Conservation (phyloP, 768 basidiomycete genomes). For the Scleroderma bovista region DNA sequence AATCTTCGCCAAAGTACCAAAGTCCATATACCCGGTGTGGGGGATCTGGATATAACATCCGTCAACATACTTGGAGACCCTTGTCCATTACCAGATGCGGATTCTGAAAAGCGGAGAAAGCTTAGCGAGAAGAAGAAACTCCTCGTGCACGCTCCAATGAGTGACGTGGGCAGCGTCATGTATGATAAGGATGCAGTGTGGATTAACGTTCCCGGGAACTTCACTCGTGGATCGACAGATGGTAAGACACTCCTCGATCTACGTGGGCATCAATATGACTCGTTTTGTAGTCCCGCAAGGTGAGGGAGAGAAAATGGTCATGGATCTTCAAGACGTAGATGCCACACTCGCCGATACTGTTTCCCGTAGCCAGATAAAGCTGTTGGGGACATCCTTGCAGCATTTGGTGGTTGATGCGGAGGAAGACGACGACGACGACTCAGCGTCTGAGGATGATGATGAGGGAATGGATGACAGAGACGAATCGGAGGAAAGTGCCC, state of each 20-base stretch:
- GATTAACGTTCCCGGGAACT: conserved; percentile 95
- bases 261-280: background rate
- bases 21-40: conserved; percentile 93
- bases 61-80: conserved; percentile 84
- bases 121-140: conserved; percentile 93
- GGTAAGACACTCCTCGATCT: conserved; percentile 33
- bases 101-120: conserved; percentile 87
- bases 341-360: conserved; percentile 82
- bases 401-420: conserved; percentile 46
- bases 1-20: conserved; percentile 70
- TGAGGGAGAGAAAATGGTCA: conserved; percentile 97
- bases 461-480: conserved; percentile 23
- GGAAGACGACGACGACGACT: conserved; percentile 34
- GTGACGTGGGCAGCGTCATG: conserved; percentile 92
- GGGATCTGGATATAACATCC: conserved; percentile 74
- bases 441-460: conserved; percentile 30
- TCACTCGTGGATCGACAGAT: conserved; percentile 70
- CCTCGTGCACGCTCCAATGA: conserved; percentile 96
- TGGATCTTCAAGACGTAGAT: conserved; percentile 86
- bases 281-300: conserved; percentile 60
- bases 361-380: conserved; percentile 70
- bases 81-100: conserved; percentile 87
- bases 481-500: conserved; percentile 16
- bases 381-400: conserved; percentile 78
- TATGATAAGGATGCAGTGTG: conserved; percentile 99